Conservation (phyloP, 768 basidiomycete genomes). For the Chiua virens region DNA sequence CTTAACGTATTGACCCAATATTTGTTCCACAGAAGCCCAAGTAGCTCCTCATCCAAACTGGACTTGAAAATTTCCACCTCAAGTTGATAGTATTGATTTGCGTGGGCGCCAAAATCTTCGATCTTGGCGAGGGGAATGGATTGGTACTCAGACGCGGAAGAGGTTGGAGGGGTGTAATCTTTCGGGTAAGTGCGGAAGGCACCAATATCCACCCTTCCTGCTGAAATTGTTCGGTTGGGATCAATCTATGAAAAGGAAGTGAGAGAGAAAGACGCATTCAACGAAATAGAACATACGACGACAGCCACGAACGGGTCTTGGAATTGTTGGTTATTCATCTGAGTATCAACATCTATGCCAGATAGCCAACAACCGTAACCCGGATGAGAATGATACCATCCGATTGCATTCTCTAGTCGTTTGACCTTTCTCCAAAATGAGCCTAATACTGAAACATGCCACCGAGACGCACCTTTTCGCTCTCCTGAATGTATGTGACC, state of each 20-base stretch:
- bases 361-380: slow-evolving; percentile 99
- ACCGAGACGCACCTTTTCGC: slow-evolving; percentile 60
- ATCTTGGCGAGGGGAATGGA: slow-evolving; percentile 96
- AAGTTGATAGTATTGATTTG: slow-evolving; percentile 91
- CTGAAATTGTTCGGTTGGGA: slow-evolving; percentile 96
- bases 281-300: slow-evolving; percentile 57
- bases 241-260: slow-evolving; percentile 63
- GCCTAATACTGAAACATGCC: not conserved
- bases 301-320: slow-evolving; percentile 98
- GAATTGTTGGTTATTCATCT: slow-evolving; percentile 91
- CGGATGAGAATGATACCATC: slow-evolving; percentile 99
- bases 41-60: slow-evolving; percentile 79
- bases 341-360: slow-evolving; percentile 97
- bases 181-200: slow-evolving; percentile 98
- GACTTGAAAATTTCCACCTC: slow-evolving; percentile 97
- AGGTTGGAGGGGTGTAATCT: slow-evolving; percentile 82
- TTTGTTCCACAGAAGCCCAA: slow-evolving; percentile 96
- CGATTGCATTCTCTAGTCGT: slow-evolving; percentile 82
- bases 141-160: slow-evolving; percentile 82
- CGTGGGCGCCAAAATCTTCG: slow-evolving; percentile 98
- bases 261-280: not conserved
- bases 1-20: slow-evolving; percentile 99
- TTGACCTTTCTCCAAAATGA: slow-evolving; percentile 55
- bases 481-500: slow-evolving; percentile 87
- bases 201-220: slow-evolving; percentile 98